Evolutionary conservation across 1,139 yeast species (phyloP).

Genomic region (Pichia kudriavzevii): DNA sequence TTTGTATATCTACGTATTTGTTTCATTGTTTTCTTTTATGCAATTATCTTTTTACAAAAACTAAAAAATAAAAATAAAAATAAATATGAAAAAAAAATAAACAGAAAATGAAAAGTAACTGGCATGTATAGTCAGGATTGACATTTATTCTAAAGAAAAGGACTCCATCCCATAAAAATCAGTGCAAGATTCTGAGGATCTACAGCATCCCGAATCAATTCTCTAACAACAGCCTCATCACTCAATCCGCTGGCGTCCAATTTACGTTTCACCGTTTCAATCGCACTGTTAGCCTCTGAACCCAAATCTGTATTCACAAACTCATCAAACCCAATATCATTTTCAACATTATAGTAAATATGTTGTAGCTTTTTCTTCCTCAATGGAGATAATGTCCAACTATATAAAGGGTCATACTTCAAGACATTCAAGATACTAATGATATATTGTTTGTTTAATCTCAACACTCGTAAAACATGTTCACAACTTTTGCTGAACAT

Average conservation of each 20-base stretch:
- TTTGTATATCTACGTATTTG: background rate
- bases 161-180: constrained; percentile 80
- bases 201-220: constrained; percentile 70
- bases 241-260: constrained; percentile 61
- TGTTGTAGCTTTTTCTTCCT: constrained; percentile 51
- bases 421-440: constrained; percentile 78
- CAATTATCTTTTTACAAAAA: no score
- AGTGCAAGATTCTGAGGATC: constrained; percentile 61
- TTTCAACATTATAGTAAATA: constrained; percentile 36
- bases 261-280: constrained; percentile 65
- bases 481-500: constrained; percentile 67
- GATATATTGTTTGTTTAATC: constrained; percentile 62
- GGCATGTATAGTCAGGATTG: no score
- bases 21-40: background rate
- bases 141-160: constrained; percentile 34
- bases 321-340: constrained; percentile 69
- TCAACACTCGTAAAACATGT: constrained; percentile 59
- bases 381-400: constrained; percentile 80
- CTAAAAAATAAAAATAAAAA: no score
- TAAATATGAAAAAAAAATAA: no score
- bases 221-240: constrained; percentile 78
- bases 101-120: no score
- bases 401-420: constrained; percentile 85
- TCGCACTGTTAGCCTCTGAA: constrained; percentile 75
- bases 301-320: constrained; percentile 36